Evolutionary conservation across 2,329 filamentous ascomycete species (phyloP).

Genomic region (Pseudogymnoascus sp.): DNA sequence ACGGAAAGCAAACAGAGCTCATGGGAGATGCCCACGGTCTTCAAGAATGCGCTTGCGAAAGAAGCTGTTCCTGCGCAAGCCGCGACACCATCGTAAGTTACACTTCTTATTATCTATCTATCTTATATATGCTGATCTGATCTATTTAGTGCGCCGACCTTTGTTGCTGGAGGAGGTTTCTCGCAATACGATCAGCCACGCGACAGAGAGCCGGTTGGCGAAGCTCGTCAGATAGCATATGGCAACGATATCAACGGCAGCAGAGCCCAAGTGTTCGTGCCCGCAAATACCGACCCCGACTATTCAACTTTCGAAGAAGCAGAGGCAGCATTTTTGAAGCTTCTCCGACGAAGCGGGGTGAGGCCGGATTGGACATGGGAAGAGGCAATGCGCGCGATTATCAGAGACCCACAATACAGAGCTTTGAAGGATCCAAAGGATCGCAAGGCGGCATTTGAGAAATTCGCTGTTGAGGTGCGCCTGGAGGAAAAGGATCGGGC

Average conservation of each 20-base stretch:
- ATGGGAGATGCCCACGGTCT: slow-evolving; percentile 86
- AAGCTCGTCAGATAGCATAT: slow-evolving; percentile 51
- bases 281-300: slow-evolving; percentile 63
- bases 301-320: slow-evolving; percentile 78
- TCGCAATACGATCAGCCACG: slow-evolving; percentile 28
- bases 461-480: slow-evolving; percentile 84
- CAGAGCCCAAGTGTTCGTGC: slow-evolving; percentile 51
- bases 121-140: slow-evolving; percentile 11
- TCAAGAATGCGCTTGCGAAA: slow-evolving; percentile 65
- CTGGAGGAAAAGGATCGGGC: slow-evolving; percentile 90
- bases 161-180: slow-evolving; percentile 36
- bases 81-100: slow-evolving; percentile 35
- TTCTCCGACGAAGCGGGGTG: slow-evolving; percentile 75
- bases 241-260: slow-evolving; percentile 42
- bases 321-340: slow-evolving; percentile 85
- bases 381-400: slow-evolving; percentile 74
- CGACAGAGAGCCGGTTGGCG: slow-evolving; percentile 37
- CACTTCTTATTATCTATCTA: background rate
- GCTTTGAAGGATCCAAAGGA: slow-evolving; percentile 89
- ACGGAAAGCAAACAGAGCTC: slow-evolving; percentile 84
- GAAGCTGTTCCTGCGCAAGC: slow-evolving; percentile 35
- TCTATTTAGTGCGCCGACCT: slow-evolving; percentile 28
- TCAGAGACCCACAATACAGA: slow-evolving; percentile 87
- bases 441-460: slow-evolving; percentile 84
- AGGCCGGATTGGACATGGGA: slow-evolving; percentile 92